phyloP scores from a whole-genome alignment of 257 asterid species.

The Datura wrightii region DNA sequence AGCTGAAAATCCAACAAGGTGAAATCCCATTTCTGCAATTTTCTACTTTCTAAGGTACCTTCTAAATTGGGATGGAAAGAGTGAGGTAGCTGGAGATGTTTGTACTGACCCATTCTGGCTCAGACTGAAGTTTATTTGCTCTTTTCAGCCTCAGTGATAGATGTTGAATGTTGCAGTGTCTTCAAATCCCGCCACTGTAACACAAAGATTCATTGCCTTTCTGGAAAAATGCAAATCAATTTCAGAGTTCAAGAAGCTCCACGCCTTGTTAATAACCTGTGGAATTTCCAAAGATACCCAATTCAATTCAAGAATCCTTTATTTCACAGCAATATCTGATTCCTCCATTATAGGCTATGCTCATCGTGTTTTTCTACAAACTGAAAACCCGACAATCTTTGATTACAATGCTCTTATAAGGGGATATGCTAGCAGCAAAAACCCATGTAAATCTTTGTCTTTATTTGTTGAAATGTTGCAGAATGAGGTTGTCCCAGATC shows the following conservation, averaged over 20 bases:
- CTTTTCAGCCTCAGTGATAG: too few species aligned
- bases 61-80: too few species aligned
- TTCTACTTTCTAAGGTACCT: too few species aligned
- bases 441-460: constrained; percentile 49
- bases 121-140: too few species aligned
- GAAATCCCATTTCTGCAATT: too few species aligned
- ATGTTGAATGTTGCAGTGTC: neutral
- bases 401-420: constrained; percentile 66
- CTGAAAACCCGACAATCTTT: constrained; percentile 51
- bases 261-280: constrained; percentile 53
- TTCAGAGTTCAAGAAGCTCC: constrained; percentile 62
- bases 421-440: constrained; percentile 57
- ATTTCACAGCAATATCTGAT: constrained; percentile 43
- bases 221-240: constrained; percentile 53
- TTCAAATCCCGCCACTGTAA: neutral
- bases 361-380: constrained; percentile 52
- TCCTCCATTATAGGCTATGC: constrained; percentile 51
- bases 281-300: constrained; percentile 54
- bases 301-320: constrained; percentile 56
- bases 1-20: too few species aligned
- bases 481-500: constrained; percentile 51
- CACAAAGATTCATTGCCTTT: constrained; percentile 36
- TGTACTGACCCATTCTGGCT: neutral
- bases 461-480: constrained; percentile 51
- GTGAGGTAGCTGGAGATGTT: too few species aligned